Evolutionary conservation across 352 stramenopile species (phyloP).

Genomic region (Phytophthora rubi): DNA sequence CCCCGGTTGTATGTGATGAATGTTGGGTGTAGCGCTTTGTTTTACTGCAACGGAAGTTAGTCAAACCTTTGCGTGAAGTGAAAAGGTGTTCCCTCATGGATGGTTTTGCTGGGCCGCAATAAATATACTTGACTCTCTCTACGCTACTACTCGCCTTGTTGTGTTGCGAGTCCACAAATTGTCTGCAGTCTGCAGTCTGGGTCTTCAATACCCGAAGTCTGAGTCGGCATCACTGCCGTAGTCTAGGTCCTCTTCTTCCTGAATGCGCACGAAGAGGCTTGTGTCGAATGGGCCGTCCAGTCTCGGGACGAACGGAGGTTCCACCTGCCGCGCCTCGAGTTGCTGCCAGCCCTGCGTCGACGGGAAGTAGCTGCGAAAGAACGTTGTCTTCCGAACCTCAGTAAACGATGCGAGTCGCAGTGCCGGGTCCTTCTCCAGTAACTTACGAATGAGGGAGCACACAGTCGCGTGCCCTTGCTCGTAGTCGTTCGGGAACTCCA

Average conservation of each 20-base stretch:
- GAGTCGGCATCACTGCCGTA: slow-evolving; percentile 54
- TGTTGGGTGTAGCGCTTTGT: too few species aligned
- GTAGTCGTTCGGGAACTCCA: slow-evolving; percentile 67
- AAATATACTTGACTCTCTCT: slow-evolving; percentile 38
- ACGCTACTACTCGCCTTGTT: slow-evolving; percentile 26
- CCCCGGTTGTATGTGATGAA: too few species aligned
- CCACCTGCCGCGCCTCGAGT: slow-evolving; percentile 44
- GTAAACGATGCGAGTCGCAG: slow-evolving; percentile 50
- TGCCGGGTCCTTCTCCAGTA: slow-evolving; percentile 60
- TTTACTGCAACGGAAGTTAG: too few species aligned
- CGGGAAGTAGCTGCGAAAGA: slow-evolving; percentile 62
- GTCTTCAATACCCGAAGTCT: slow-evolving; percentile 45
- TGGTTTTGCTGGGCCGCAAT: slow-evolving; percentile 23
- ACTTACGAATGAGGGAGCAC: slow-evolving; percentile 48
- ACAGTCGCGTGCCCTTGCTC: slow-evolving; percentile 46
- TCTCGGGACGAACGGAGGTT: slow-evolving; percentile 65
- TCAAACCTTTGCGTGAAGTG: too few species aligned
- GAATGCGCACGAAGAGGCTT: slow-evolving; percentile 58
- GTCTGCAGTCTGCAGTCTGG: slow-evolving; percentile 34
- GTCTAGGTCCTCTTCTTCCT: slow-evolving; percentile 48
- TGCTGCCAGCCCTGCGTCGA: slow-evolving; percentile 50
- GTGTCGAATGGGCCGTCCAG: slow-evolving; percentile 69
- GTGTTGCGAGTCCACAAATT: slow-evolving; percentile 20
- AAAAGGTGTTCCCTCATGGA: not conserved
- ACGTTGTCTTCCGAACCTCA: slow-evolving; percentile 47